These are phyloP conservation scores for Pseudogymnoascus sp. DNA, from an alignment of 2,329 filamentous ascomycete genomes.

Conservation along the genomic window DNA sequence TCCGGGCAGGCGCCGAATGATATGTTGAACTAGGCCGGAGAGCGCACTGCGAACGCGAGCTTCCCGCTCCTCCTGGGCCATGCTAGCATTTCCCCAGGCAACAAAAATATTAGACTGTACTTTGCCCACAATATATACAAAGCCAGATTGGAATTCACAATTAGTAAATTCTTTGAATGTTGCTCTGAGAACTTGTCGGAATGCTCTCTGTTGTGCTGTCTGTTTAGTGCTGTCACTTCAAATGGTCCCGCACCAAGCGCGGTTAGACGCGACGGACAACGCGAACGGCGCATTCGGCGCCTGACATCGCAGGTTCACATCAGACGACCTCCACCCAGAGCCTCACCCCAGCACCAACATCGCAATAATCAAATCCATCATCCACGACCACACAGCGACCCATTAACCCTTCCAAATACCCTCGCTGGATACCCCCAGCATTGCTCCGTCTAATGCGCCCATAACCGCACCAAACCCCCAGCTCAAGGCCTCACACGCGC, in stretches of 20 bases:
- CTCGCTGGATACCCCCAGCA: conserved; percentile 21
- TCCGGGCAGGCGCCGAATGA: conserved; percentile 58
- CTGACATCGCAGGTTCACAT: conserved; percentile 5
- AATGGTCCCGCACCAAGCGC: conserved; percentile 3
- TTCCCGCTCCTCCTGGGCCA: conserved; percentile 34
- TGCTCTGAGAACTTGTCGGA: neutral
- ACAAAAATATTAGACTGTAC: neutral
- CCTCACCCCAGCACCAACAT: conserved; percentile 3
- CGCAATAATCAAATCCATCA: conserved; percentile 16
- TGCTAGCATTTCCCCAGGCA: conserved; percentile 8
- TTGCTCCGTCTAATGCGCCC: conserved; percentile 23
- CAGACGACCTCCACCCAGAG: conserved; percentile 6
- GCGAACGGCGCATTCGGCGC: neutral
- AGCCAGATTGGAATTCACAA: neutral
- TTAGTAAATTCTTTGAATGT: conserved; percentile 1
- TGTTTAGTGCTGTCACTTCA: conserved; percentile 1
- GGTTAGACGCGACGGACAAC: conserved; percentile 7
- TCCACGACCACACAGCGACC: conserved; percentile 14
- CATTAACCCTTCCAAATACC: conserved; percentile 20
- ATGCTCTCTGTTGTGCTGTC: conserved; percentile 1
- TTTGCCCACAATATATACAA: neutral
- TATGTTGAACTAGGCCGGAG: conserved; percentile 67
- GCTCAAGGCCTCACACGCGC: neutral
- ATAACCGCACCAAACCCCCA: conserved; percentile 13
- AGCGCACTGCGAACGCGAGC: conserved; percentile 72